These are phyloP conservation scores for Cladosporium sp. DNA, from an alignment of 2,329 filamentous ascomycete genomes.

Conservation along the genomic window DNA sequence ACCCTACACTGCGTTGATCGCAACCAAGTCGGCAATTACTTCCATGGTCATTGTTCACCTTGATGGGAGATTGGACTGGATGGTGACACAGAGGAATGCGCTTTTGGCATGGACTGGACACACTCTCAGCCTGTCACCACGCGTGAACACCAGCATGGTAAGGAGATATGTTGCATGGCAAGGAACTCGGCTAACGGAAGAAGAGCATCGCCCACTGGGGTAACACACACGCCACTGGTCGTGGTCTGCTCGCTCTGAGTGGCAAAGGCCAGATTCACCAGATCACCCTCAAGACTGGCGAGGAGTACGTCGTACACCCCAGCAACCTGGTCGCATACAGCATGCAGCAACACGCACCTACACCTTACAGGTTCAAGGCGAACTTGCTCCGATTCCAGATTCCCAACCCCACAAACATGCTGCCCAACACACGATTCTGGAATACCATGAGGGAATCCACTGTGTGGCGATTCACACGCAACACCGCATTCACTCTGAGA, in stretches of 20 bases:
- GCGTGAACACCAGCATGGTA: constrained; percentile 68
- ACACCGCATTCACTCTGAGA: constrained; percentile 63
- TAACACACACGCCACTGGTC: constrained; percentile 79
- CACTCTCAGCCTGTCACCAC: constrained; percentile 70
- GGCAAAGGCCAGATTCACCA: constrained; percentile 89
- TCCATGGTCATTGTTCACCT: constrained; percentile 85
- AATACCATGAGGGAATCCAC: constrained; percentile 65
- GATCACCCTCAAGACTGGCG: constrained; percentile 71
- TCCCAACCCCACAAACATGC: constrained; percentile 59
- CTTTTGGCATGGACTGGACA: constrained; percentile 96
- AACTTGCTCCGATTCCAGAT: constrained; percentile 72
- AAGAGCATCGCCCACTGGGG: constrained; percentile 82
- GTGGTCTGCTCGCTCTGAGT: constrained; percentile 78
- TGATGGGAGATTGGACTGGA: constrained; percentile 93
- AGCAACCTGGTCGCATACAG: constrained; percentile 88
- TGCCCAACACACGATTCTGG: constrained; percentile 71
- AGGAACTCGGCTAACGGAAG: constrained; percentile 34
- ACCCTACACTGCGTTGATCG: constrained; percentile 82
- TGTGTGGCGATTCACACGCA: constrained; percentile 66
- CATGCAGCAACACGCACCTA: constrained; percentile 66
- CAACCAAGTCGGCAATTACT: constrained; percentile 79
- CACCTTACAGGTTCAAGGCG: constrained; percentile 83
- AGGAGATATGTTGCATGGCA: constrained; percentile 16
- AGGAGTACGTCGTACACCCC: constrained; percentile 88
- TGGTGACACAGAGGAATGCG: constrained; percentile 80